A percentile compares a stretch with the other conserved stretches of the same genome.
phyloP scores from a whole-genome alignment of 2,329 filamentous ascomycete species.

The Cercospora beticola region DNA sequence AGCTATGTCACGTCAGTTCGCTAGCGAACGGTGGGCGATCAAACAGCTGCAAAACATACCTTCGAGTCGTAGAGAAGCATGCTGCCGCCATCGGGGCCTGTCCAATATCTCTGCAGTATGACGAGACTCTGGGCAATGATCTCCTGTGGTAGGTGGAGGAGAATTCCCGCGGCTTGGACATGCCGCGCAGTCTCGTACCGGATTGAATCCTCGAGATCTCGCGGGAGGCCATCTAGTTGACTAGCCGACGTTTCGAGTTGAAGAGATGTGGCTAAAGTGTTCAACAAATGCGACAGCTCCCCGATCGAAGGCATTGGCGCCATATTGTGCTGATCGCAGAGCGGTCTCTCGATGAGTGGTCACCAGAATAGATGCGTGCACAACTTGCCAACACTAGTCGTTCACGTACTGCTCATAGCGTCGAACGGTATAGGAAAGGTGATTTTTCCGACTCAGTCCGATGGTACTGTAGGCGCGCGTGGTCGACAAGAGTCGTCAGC shows the following conservation, averaged over 20 bases:
- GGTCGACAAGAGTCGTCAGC: neutral
- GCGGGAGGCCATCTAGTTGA: slow-evolving; percentile 59
- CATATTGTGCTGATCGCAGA: slow-evolving; percentile 5
- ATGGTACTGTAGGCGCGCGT: neutral
- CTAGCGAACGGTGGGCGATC: neutral
- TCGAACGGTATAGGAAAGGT: neutral
- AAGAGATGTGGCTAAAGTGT: slow-evolving; percentile 69
- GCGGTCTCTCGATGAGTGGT: neutral
- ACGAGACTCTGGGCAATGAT: slow-evolving; percentile 83
- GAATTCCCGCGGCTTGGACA: slow-evolving; percentile 74
- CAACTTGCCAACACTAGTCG: neutral
- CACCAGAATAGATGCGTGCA: neutral
- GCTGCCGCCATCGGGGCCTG: slow-evolving; percentile 56
- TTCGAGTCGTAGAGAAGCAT: slow-evolving; percentile 53
- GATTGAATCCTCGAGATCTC: slow-evolving; percentile 68
- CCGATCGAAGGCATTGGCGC: slow-evolving; percentile 32
- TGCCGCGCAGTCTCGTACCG: slow-evolving; percentile 70
- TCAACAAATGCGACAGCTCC: slow-evolving; percentile 55
- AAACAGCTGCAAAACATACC: slow-evolving; percentile 37
- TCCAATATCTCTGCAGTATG: slow-evolving; percentile 77
- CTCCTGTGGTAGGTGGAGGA: slow-evolving; percentile 81
- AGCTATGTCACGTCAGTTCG: slow-evolving; percentile 54
- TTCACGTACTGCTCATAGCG: neutral
- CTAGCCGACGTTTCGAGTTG: slow-evolving; percentile 63
- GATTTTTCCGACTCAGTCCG: neutral